Conservation (phyloP, 257 asterid genomes). For the Fraxinus anomala region DNA sequence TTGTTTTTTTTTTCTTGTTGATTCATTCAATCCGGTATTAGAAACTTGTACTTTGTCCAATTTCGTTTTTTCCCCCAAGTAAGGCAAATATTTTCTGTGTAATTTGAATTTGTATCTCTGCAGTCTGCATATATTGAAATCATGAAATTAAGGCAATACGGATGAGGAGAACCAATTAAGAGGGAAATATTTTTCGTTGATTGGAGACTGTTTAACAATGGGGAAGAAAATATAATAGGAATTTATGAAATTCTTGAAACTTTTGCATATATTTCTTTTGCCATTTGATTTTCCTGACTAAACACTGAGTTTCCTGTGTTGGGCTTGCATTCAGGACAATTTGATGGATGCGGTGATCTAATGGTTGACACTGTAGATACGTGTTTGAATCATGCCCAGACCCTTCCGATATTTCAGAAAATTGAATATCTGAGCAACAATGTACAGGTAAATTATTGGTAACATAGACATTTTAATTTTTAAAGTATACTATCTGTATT, state of each 20-base stretch:
- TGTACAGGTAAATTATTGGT: constrained; percentile 50
- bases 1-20: neutral
- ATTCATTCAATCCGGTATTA: neutral
- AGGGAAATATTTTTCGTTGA: neutral
- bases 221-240: neutral
- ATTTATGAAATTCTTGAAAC: constrained; percentile 1
- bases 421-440: constrained; percentile 52
- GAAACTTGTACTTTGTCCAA: neutral
- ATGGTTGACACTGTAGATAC: constrained; percentile 43
- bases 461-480: neutral
- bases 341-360: constrained; percentile 39
- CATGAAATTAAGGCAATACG: neutral
- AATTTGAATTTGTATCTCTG: neutral
- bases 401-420: constrained; percentile 60
- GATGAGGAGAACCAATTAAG: neutral
- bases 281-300: neutral
- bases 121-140: neutral
- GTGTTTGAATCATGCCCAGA: constrained; percentile 44
- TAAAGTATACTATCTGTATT: neutral
- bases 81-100: neutral
- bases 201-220: neutral
- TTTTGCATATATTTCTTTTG: neutral
- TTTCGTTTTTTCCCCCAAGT: neutral
- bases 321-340: constrained; percentile 40
- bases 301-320: constrained; percentile 22